These are phyloP conservation scores for Neurospora sp. DNA, from an alignment of 495 filamentous ascomycete species.

Conservation along the genomic window DNA sequence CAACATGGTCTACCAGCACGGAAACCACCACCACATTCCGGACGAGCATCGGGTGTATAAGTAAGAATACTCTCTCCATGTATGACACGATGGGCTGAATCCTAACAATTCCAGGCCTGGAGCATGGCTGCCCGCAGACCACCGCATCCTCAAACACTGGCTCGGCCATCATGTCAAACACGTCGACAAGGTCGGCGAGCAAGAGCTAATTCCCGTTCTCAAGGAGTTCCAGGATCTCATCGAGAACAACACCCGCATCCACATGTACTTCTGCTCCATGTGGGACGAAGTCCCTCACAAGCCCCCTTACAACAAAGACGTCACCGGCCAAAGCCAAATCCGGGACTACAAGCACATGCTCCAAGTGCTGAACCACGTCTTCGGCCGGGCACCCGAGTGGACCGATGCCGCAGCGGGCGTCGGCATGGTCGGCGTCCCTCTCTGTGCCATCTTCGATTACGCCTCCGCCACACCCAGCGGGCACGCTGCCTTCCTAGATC, in stretches of 20 bases:
- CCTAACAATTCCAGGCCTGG: constrained; percentile 28
- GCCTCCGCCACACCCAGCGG: constrained; percentile 62
- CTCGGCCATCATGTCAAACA: constrained; percentile 33
- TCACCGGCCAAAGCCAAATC: constrained; percentile 49
- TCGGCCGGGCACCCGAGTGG: constrained; percentile 54
- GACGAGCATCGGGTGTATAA: constrained; percentile 26
- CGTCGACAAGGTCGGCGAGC: constrained; percentile 29
- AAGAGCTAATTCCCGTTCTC: constrained; percentile 35
- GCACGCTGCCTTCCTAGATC: constrained; percentile 53
- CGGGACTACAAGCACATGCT: constrained; percentile 57
- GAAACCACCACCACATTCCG: constrained; percentile 35
- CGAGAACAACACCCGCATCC: constrained; percentile 34
- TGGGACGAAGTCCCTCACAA: constrained; percentile 55
- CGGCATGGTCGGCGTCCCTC: constrained; percentile 57
- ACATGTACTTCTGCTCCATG: constrained; percentile 50
- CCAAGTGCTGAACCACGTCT: constrained; percentile 50
- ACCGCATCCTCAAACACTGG: constrained; percentile 42
- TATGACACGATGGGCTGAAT: background rate
- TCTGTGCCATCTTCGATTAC: constrained; percentile 62
- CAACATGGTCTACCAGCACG: constrained; percentile 36
- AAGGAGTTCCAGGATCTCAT: constrained; percentile 39
- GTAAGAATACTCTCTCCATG: constrained; percentile 13
- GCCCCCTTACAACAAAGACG: constrained; percentile 48
- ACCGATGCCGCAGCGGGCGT: constrained; percentile 40
- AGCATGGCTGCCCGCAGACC: constrained; percentile 43